These are phyloP conservation scores for Coemansia furcata DNA, from an alignment of 192 early-diverging fungal species.

Conservation along the genomic window DNA sequence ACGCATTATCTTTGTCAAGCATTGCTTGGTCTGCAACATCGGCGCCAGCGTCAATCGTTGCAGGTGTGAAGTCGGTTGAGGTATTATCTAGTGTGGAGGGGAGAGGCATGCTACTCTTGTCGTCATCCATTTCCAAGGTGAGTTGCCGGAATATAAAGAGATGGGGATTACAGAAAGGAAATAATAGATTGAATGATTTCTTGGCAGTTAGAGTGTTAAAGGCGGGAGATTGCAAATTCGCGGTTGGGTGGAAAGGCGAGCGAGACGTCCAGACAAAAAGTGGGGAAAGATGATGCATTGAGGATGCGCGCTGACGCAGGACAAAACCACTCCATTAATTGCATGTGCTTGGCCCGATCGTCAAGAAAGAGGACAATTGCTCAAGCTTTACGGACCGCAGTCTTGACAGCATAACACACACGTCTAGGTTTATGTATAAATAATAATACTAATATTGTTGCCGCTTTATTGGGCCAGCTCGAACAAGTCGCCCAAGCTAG, in stretches of 20 bases:
- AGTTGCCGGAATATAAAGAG: background rate
- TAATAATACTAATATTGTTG: too few relatives aligned
- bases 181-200: slow-evolving; percentile 4
- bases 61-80: background rate
- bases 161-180: background rate
- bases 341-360: background rate
- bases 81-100: background rate
- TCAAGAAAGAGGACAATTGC: background rate
- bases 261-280: background rate
- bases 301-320: background rate
- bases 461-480: slow-evolving; percentile 12
- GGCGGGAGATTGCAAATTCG: background rate
- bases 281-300: background rate
- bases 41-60: background rate
- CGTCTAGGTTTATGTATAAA: background rate
- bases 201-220: too few relatives aligned
- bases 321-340: too few relatives aligned
- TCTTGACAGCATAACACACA: background rate
- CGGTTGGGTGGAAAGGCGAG: background rate
- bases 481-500: slow-evolving; percentile 36
- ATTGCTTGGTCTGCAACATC: background rate
- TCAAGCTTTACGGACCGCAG: background rate
- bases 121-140: slow-evolving; percentile 1
- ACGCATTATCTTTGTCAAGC: background rate
- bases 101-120: background rate